Base-by-base conservation (phyloP, 495 filamentous ascomycete species). In the Xylaria castorea region DNA sequence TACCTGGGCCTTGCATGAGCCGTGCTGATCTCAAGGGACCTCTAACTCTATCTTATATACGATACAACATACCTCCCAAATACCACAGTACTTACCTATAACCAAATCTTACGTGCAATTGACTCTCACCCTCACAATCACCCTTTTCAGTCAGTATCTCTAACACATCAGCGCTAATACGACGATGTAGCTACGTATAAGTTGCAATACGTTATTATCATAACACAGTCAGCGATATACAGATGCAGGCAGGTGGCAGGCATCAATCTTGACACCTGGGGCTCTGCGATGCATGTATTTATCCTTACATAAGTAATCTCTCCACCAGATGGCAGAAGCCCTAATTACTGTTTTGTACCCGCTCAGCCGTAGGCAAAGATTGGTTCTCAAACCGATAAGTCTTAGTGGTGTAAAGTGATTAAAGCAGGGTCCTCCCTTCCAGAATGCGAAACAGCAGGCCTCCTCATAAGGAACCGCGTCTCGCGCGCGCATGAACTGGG, bases 1-100 rank as follows among this genome's bases (percentile, higher is more conserved):
- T 68, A 44, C 66, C 66, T 68, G 20, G 50, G 48, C 48, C 66
- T 57, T 68, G 66, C 66, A 68, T 68, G 50, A 68, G 36, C 38
- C 38, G 46, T 67, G 64, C 46, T 66, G 64, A 66, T 67, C 48
- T 67, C n/a, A 11, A 55, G 48, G 65, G 5, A 42, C 7, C n/a
- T 48, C 1, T 12, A 5, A 8, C 4, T 5, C 34, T 57, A 32
- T 57, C 53, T 32, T 40, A 34, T 36, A 36, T 58, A 58, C 14
- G 25, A 16, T 32, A 30, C 50, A 25, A 12, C 9, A 51, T 51
- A 2, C n/a, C n/a, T n/a, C n/a, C n/a, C n/a, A n/a, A n/a, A n/a
- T n/a, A n/a, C n/a, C n/a, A n/a, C n/a, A 7, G 34, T 36, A 7
- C 34, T 36, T 42, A 42, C 14, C 38, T 12, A 42, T 42, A 42